These are phyloP conservation scores for Thraustochytrium striatum DNA, from an alignment of 352 stramenopile species.

Conservation along the genomic window DNA sequence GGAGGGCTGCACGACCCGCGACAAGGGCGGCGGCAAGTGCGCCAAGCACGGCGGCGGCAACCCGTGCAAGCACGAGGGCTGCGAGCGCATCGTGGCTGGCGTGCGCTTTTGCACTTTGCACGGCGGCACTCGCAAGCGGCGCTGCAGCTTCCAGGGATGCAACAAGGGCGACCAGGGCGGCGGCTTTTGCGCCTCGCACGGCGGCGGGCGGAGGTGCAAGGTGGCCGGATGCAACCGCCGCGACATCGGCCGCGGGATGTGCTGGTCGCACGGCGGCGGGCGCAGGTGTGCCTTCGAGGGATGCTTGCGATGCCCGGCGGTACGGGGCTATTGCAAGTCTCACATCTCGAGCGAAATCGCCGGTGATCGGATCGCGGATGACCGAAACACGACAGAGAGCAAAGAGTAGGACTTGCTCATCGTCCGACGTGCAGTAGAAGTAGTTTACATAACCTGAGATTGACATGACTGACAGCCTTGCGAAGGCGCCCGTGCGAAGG, in stretches of 20 bases:
- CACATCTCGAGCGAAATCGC: constrained; percentile 5
- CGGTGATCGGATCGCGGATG: too few relatives aligned
- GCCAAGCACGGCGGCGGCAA: constrained; percentile 76
- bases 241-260: constrained; percentile 75
- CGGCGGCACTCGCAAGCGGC: constrained; percentile 72
- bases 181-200: constrained; percentile 75
- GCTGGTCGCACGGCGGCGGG: constrained; percentile 73
- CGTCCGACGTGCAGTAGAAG: too few relatives aligned
- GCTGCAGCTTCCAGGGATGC: constrained; percentile 72
- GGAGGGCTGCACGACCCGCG: constrained; percentile 56
- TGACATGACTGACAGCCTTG: too few relatives aligned
- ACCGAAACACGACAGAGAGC: too few relatives aligned
- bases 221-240: constrained; percentile 72
- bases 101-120: constrained; percentile 70
- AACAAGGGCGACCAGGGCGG: constrained; percentile 77
- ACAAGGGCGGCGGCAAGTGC: constrained; percentile 74
- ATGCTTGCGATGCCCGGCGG: constrained; percentile 55
- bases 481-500: too few relatives aligned
- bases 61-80: constrained; percentile 69
- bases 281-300: constrained; percentile 68
- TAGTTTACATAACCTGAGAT: too few relatives aligned
- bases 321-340: constrained; percentile 41
- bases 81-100: constrained; percentile 63
- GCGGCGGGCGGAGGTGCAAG: constrained; percentile 73
- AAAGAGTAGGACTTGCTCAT: too few relatives aligned